A percentile compares a stretch with the other conserved stretches of the same genome.
These are phyloP conservation scores for Syncephalastrum monosporum DNA, from an alignment of 371 early-diverging fungal genomes.

Conservation along the genomic window DNA sequence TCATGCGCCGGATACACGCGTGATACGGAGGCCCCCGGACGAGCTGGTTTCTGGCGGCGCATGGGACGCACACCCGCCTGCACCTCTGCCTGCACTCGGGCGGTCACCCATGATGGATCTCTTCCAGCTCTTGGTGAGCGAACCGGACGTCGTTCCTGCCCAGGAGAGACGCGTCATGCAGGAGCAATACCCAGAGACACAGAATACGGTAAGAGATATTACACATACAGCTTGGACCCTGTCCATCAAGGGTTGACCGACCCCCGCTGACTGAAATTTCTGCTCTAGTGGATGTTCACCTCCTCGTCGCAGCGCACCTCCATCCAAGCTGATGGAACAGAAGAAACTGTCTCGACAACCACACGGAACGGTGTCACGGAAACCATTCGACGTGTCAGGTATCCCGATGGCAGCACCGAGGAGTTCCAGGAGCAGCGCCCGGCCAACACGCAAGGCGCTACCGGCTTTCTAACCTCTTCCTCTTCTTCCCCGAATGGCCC, in stretches of 20 bases:
- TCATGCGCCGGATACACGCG: not conserved
- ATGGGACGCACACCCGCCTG: not conserved
- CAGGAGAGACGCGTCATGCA: not conserved
- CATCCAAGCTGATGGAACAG: constrained; percentile 33
- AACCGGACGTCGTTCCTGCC: not conserved
- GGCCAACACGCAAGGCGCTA: too few relatives aligned
- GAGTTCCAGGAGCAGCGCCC: constrained; percentile 9
- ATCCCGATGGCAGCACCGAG: constrained; percentile 38
- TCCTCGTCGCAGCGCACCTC: constrained; percentile 30
- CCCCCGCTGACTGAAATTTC: not conserved
- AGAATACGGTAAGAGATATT: not conserved
- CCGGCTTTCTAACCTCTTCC: too few relatives aligned
- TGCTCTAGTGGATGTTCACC: constrained; percentile 25
- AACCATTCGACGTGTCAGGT: constrained; percentile 26
- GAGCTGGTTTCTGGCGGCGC: constrained; percentile 1
- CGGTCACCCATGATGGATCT: constrained; percentile 4
- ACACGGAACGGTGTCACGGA: constrained; percentile 38
- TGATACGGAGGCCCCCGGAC: not conserved
- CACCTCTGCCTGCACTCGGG: not conserved
- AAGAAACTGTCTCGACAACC: constrained; percentile 29
- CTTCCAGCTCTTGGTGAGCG: constrained; percentile 11
- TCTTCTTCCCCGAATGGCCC: too few relatives aligned
- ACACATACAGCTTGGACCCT: too few relatives aligned
- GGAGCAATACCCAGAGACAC: constrained; percentile 3
- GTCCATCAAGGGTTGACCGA: not conserved